Conservation (phyloP, 768 basidiomycete genomes). For the Mrakia frigida region DNA sequence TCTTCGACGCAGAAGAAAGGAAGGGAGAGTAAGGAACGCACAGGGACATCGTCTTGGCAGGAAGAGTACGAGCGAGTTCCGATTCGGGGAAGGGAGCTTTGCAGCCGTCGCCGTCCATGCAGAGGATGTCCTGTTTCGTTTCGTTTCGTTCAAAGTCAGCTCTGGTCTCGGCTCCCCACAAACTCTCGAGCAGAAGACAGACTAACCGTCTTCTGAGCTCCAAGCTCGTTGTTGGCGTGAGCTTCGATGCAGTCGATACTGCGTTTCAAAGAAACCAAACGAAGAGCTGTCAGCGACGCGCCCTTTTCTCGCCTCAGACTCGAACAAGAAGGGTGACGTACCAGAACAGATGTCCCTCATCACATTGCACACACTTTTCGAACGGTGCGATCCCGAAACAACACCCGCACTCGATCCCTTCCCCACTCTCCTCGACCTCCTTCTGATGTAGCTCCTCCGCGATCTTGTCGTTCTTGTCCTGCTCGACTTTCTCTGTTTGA, state of each 20-base stretch:
- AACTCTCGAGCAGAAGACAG: not conserved
- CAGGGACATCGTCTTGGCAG: slow-evolving; percentile 16
- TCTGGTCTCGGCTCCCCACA: not conserved
- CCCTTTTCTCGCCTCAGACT: not conserved
- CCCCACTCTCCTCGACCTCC: slow-evolving; percentile 48
- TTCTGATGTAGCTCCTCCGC: slow-evolving; percentile 49
- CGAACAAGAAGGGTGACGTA: not conserved
- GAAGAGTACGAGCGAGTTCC: slow-evolving; percentile 23
- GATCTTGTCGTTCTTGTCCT: slow-evolving; percentile 42
- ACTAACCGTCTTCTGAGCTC: slow-evolving; percentile 42
- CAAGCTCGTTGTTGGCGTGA: slow-evolving; percentile 63
- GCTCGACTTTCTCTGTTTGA: slow-evolving; percentile 20
- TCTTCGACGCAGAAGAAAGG: not conserved
- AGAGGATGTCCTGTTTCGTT: slow-evolving; percentile 53
- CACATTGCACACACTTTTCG: slow-evolving; percentile 76
- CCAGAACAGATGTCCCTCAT: slow-evolving; percentile 74
- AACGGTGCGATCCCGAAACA: slow-evolving; percentile 55
- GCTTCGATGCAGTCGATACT: slow-evolving; percentile 60
- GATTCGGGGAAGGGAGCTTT: slow-evolving; percentile 55
- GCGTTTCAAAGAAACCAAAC: not conserved
- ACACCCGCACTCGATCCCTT: slow-evolving; percentile 79
- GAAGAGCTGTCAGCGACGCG: not conserved
- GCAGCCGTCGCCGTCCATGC: slow-evolving; percentile 74
- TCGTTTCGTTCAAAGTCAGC: not conserved
- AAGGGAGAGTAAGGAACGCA: slow-evolving; percentile 2